A percentile compares a stretch with the other conserved stretches of the same genome.
These are phyloP conservation scores for Carpinus fangiana DNA, from an alignment of 306 rosid species.

Conservation along the genomic window DNA sequence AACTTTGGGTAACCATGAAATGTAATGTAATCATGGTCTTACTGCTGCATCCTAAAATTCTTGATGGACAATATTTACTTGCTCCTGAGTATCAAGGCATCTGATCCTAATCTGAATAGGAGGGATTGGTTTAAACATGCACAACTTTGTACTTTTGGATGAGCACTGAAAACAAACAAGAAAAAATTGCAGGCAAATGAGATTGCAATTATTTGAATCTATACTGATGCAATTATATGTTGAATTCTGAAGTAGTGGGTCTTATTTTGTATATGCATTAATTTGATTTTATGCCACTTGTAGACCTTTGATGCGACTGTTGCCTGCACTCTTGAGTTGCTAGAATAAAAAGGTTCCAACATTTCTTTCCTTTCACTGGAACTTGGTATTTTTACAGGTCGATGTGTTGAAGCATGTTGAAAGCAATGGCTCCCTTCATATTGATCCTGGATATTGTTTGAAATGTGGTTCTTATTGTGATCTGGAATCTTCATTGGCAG, in stretches of 20 bases:
- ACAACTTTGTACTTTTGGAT: background rate
- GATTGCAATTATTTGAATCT: background rate
- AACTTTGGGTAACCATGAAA: background rate
- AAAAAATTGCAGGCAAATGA: constrained; percentile 15
- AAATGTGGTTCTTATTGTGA: constrained; percentile 72
- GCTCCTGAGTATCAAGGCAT: constrained; percentile 4
- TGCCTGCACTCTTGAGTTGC: background rate
- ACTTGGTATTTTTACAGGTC: constrained; percentile 33
- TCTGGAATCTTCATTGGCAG: constrained; percentile 47
- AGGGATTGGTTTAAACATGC: background rate
- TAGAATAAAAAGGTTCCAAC: background rate
- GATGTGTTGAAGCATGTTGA: constrained; percentile 34
- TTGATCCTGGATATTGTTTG: constrained; percentile 62
- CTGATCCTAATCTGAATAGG: constrained; percentile 5
- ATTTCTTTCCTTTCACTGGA: background rate
- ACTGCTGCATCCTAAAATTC: background rate
- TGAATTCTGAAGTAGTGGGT: background rate
- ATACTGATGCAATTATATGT: background rate
- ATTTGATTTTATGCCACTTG: background rate
- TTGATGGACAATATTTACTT: background rate
- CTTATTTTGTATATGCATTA: background rate
- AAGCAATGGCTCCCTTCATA: constrained; percentile 30
- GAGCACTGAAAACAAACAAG: background rate
- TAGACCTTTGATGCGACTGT: background rate
- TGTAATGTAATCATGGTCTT: constrained; percentile 14